Conservation (phyloP, 257 asterid genomes). For the Penstemon barbatus region DNA sequence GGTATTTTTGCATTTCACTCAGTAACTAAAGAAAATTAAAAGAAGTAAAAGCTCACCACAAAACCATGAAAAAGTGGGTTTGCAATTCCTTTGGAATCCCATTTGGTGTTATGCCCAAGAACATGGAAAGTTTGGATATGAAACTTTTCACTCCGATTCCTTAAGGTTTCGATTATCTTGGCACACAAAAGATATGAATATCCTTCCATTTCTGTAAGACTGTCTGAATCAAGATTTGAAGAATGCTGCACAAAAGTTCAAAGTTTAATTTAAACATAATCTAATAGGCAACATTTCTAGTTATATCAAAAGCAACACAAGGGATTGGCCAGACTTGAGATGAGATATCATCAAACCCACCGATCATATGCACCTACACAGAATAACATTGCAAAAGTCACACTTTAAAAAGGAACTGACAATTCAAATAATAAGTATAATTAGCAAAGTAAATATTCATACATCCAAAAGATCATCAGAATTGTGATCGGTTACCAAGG, state of each 20-base stretch:
- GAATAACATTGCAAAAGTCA: slow-evolving; percentile 27
- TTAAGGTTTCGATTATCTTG: slow-evolving; percentile 67
- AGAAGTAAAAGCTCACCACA: slow-evolving; percentile 52
- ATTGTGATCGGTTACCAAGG: slow-evolving; percentile 53
- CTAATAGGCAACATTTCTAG: slow-evolving; percentile 21
- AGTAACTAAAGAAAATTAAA: slow-evolving; percentile 16
- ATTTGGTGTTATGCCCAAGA: slow-evolving; percentile 71
- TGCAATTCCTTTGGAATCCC: slow-evolving; percentile 68
- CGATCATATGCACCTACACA: slow-evolving; percentile 88
- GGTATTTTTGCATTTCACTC: not conserved
- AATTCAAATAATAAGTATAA: slow-evolving; percentile 24
- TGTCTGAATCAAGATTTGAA: slow-evolving; percentile 27
- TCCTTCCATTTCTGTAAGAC: slow-evolving; percentile 41
- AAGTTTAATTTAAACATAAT: slow-evolving; percentile 24
- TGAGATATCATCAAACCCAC: slow-evolving; percentile 74
- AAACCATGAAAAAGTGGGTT: slow-evolving; percentile 83
- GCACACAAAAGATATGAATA: slow-evolving; percentile 79
- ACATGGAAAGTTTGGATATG: slow-evolving; percentile 78
- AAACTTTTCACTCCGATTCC: slow-evolving; percentile 56
- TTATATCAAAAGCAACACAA: slow-evolving; percentile 29
- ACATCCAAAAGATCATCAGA: slow-evolving; percentile 68
- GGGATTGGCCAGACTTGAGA: slow-evolving; percentile 55
- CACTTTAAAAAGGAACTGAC: slow-evolving; percentile 15
- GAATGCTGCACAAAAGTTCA: slow-evolving; percentile 53
- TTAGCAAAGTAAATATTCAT: slow-evolving; percentile 29